These are phyloP conservation scores for Cystoisospora suis DNA, from an alignment of 169 alveolate genomes.

Conservation along the genomic window DNA sequence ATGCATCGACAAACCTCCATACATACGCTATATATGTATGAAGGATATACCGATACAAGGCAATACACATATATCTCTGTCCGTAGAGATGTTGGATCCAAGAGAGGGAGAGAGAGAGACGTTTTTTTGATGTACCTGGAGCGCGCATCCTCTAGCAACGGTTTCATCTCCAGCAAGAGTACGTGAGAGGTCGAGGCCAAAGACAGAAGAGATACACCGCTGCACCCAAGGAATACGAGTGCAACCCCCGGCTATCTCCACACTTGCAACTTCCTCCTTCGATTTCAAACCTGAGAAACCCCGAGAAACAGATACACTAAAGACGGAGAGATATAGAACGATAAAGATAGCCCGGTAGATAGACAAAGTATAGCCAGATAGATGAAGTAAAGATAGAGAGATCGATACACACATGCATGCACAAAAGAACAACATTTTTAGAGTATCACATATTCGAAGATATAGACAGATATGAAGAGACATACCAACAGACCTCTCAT, in stretches of 20 bases:
- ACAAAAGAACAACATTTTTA: no score
- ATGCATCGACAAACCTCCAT: neutral
- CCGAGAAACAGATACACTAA: neutral
- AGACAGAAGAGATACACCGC: constrained; percentile 83
- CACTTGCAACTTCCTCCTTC: constrained; percentile 82
- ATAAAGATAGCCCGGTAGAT: neutral
- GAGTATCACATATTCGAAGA: neutral
- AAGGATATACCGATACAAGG: no score
- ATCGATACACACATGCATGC: neutral
- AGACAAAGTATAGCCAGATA: neutral
- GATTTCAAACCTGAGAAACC: neutral
- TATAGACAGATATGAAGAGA: neutral
- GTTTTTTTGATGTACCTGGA: constrained; percentile 81
- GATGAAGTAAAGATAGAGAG: neutral
- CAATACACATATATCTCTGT: neutral
- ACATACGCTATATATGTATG: no score
- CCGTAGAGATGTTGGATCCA: neutral
- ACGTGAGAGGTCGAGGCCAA: constrained; percentile 84
- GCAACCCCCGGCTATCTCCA: constrained; percentile 97
- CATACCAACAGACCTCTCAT: neutral
- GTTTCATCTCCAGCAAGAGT: constrained; percentile 96
- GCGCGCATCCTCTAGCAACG: constrained; percentile 98
- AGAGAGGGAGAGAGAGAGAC: neutral
- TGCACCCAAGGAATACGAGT: constrained; percentile 96
- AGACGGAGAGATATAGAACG: neutral